Conservation (phyloP, 805 yeast genomes). For the Candida ascalaphidarum region DNA sequence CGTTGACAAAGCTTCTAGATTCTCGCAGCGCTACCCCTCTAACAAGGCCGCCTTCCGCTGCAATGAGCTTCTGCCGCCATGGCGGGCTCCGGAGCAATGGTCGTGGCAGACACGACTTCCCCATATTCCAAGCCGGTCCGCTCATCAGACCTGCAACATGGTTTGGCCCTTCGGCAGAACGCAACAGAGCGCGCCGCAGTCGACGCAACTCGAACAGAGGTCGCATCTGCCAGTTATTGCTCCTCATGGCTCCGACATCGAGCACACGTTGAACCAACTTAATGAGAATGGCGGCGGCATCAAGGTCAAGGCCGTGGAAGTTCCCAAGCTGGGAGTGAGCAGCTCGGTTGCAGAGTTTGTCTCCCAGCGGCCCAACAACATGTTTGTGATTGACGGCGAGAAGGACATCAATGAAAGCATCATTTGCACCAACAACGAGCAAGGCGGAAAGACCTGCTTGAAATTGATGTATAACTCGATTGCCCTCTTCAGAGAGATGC, state of each 20-base stretch:
- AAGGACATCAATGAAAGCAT: slow-evolving; percentile 27
- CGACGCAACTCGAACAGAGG: no score
- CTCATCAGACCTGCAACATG: no score
- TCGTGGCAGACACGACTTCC: no score
- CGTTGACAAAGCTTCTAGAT: no score
- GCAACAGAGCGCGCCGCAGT: no score
- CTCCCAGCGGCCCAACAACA: slow-evolving; percentile 17
- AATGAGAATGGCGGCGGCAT: slow-evolving; percentile 5
- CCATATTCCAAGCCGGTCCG: no score
- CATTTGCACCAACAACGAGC: slow-evolving; percentile 35
- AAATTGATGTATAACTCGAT: slow-evolving; percentile 32
- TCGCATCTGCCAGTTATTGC: no score
- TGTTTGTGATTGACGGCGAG: slow-evolving; percentile 36
- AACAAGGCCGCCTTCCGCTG: no score
- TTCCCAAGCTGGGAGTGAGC: slow-evolving; percentile 6
- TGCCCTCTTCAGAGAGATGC: slow-evolving; percentile 41
- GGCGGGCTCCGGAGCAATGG: no score
- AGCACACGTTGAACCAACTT: slow-evolving; percentile 9
- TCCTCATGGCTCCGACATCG: slow-evolving; percentile 10
- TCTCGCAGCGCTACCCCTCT: no score
- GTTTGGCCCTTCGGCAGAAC: no score
- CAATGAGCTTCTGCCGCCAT: no score
- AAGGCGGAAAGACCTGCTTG: slow-evolving; percentile 41
- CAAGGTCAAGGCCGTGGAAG: slow-evolving; percentile 3
- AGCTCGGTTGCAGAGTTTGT: slow-evolving; percentile 22